These are phyloP conservation scores for Plasmodium cynomolgi DNA, from an alignment of 169 alveolate genomes.

Conservation along the genomic window DNA sequence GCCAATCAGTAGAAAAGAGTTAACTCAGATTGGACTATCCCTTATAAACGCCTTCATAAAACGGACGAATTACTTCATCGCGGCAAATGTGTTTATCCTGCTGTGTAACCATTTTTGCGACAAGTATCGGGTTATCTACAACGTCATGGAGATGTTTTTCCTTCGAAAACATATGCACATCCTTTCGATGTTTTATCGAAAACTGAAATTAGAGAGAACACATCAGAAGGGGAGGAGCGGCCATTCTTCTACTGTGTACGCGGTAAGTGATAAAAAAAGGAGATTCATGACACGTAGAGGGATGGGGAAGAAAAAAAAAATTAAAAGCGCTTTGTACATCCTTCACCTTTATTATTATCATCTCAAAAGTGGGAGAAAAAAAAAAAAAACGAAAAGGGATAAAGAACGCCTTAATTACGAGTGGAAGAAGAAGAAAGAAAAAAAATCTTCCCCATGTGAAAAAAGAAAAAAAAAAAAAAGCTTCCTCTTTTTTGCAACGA, in stretches of 20 bases:
- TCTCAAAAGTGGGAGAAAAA: background rate
- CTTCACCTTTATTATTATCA: background rate
- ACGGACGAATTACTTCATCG: constrained; percentile 30
- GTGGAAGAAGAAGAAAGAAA: background rate
- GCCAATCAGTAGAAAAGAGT: constrained; percentile 1
- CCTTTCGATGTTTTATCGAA: constrained; percentile 33
- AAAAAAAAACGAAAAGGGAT: background rate
- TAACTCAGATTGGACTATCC: constrained; percentile 18
- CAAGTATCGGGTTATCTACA: constrained; percentile 20
- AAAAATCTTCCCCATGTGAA: background rate
- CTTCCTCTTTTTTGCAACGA: constrained; percentile 37
- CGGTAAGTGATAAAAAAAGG: background rate
- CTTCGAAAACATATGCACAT: constrained; percentile 4
- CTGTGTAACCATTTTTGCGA: constrained; percentile 25
- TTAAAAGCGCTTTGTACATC: constrained; percentile 11
- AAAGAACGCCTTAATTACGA: background rate
- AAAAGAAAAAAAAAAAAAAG: background rate
- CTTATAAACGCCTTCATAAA: constrained; percentile 16
- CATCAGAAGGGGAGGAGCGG: background rate
- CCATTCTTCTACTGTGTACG: background rate
- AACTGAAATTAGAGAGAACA: background rate
- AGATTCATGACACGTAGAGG: background rate
- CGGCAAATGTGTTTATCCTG: constrained; percentile 33
- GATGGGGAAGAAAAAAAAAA: background rate
- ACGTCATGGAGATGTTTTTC: constrained; percentile 31